phyloP scores from a whole-genome alignment of 257 asterid genomes.

The Solanum chilense region DNA sequence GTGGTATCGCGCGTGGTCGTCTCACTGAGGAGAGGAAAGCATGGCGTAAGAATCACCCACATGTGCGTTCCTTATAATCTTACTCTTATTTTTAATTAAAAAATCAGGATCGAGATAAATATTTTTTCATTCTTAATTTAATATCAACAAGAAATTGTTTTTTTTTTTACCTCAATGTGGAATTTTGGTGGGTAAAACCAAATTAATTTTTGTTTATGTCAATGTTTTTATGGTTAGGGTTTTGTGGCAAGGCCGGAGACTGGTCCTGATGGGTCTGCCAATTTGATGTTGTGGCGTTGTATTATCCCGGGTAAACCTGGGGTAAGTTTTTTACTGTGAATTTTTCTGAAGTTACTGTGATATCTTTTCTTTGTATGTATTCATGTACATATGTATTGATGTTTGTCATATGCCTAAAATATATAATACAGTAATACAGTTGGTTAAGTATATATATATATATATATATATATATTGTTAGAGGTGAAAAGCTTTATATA shows the following conservation, averaged over 20 bases:
- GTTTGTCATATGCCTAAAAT: not conserved
- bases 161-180: not conserved
- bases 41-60: conserved; percentile 28
- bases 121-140: not conserved
- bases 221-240: conserved; percentile 6
- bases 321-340: not conserved
- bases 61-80: not conserved
- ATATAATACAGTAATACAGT: too few relatives aligned
- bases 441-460: too few relatives aligned
- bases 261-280: conserved; percentile 8
- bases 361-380: not conserved
- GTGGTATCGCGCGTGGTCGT: conserved; percentile 23
- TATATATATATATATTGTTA: too few relatives aligned
- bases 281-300: conserved; percentile 25
- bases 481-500: not conserved
- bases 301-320: conserved; percentile 19
- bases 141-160: not conserved
- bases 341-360: not conserved
- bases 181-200: not conserved
- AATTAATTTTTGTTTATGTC: not conserved
- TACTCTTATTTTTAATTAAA: not conserved
- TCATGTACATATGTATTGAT: not conserved
- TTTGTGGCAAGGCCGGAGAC: conserved; percentile 25
- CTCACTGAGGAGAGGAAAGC: conserved; percentile 21
- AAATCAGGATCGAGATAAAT: accelerated